A percentile compares a stretch with the other conserved stretches of the same genome.
Evolutionary conservation across 768 basidiomycete species (phyloP).

Genomic region (Psilocybe cyanescens): DNA sequence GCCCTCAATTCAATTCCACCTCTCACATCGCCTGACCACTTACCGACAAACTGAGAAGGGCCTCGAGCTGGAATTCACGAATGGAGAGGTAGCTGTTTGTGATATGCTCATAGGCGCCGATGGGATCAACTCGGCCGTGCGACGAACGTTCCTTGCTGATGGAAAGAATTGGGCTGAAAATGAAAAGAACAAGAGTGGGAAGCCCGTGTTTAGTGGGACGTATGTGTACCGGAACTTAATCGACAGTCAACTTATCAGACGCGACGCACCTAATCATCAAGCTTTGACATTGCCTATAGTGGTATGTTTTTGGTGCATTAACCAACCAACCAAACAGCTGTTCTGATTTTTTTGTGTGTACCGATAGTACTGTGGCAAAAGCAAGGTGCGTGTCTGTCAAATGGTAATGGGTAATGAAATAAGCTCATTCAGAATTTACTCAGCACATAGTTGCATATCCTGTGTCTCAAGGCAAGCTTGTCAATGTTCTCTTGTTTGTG

Average conservation of each 20-base stretch:
- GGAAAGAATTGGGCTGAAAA: conserved; percentile 31
- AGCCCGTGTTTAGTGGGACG: conserved; percentile 57
- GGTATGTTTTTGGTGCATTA: conserved; percentile 32
- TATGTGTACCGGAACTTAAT: conserved; percentile 59
- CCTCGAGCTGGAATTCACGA: conserved; percentile 56
- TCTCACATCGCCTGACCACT: conserved; percentile 47
- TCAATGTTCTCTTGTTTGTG: conserved; percentile 63
- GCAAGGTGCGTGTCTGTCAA: conserved; percentile 34
- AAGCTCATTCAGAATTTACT: neutral
- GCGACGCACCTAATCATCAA: conserved; percentile 45
- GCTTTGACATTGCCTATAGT: conserved; percentile 44
- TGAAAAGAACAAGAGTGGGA: conserved; percentile 38
- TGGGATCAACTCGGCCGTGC: conserved; percentile 59
- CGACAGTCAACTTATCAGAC: conserved; percentile 44
- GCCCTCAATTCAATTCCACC: conserved; percentile 25
- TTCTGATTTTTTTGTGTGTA: neutral
- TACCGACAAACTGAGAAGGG: conserved; percentile 45
- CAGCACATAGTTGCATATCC: conserved; percentile 65
- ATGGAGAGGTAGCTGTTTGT: conserved; percentile 58
- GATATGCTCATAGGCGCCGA: conserved; percentile 71
- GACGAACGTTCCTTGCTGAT: conserved; percentile 31
- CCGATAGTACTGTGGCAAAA: conserved; percentile 56
- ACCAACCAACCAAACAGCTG: neutral
- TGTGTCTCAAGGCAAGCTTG: conserved; percentile 51
- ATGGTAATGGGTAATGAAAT: neutral